Percentiles rank a stretch among this genome's conserved stretches.
Evolutionary conservation across 495 filamentous ascomycete species (phyloP).

Genomic region (Delitschia confertaspora): DNA sequence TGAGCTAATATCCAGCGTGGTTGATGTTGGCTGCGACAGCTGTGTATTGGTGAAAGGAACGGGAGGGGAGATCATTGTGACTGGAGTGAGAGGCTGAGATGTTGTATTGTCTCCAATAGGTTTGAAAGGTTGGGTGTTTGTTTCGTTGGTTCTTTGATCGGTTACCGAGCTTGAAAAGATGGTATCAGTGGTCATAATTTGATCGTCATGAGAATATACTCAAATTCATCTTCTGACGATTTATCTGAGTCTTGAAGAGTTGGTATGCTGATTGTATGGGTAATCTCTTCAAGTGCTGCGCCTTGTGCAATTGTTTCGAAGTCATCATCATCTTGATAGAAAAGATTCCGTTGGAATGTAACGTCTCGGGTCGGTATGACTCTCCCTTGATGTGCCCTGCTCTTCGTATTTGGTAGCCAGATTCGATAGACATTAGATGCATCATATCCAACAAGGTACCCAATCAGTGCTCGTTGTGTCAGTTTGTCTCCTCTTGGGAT

Average conservation of each 20-base stretch:
- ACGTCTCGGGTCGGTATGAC: constrained; percentile 13
- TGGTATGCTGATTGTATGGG: neutral
- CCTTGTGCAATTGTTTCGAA: neutral
- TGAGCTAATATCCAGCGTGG: no score
- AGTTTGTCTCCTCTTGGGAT: constrained; percentile 9
- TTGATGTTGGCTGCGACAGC: no score
- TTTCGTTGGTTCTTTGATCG: no score
- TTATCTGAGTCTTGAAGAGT: neutral
- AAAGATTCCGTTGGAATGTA: constrained; percentile 1
- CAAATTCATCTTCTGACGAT: neutral
- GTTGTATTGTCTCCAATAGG: no score
- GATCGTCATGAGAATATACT: neutral
- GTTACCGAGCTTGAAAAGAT: no score
- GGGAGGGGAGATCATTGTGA: no score
- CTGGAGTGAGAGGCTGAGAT: no score
- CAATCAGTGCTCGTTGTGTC: constrained; percentile 7
- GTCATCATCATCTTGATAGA: neutral
- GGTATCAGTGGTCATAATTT: neutral
- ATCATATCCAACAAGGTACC: constrained; percentile 16
- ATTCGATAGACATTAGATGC: constrained; percentile 18
- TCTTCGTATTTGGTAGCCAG: constrained; percentile 6
- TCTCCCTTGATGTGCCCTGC: neutral
- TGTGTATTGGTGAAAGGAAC: no score
- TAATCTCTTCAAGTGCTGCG: neutral
- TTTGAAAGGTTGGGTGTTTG: no score